These are phyloP conservation scores for Paecilomyces formosus DNA, from an alignment of 2,329 filamentous ascomycete species.

Conservation along the genomic window DNA sequence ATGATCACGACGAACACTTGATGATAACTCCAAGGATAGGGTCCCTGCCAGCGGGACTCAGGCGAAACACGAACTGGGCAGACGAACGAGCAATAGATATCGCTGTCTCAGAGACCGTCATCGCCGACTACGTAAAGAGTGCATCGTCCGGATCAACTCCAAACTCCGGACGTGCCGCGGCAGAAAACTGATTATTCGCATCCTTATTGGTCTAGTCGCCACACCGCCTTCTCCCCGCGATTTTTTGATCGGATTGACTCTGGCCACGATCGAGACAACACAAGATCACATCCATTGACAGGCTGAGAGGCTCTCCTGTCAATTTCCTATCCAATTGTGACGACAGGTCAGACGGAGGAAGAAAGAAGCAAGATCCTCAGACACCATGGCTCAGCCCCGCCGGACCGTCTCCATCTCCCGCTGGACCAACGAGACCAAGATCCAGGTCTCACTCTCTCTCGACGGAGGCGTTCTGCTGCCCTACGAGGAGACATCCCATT, in stretches of 20 bases:
- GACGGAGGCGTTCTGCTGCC: slow-evolving; percentile 66
- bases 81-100: background rate
- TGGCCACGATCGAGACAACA: background rate
- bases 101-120: background rate
- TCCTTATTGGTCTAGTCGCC: slow-evolving; percentile 7
- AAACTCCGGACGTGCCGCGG: background rate
- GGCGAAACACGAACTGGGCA: background rate
- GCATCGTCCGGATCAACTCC: background rate
- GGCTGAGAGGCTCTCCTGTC: background rate
- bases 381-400: slow-evolving; percentile 37
- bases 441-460: slow-evolving; percentile 84
- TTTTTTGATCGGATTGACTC: background rate
- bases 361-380: background rate
- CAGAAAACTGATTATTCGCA: background rate
- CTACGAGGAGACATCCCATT: slow-evolving; percentile 37
- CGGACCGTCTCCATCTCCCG: slow-evolving; percentile 75
- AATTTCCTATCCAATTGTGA: background rate
- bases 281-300: background rate
- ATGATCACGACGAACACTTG: background rate
- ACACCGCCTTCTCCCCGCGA: background rate
- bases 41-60: background rate
- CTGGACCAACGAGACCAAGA: slow-evolving; percentile 97
- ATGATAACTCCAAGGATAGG: background rate
- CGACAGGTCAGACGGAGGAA: background rate
- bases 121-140: background rate